Evolutionary conservation across 441 rosid genomes (phyloP), one percentile per base, ranked within the genome.

Genomic region (Erodium moschatum): DNA sequence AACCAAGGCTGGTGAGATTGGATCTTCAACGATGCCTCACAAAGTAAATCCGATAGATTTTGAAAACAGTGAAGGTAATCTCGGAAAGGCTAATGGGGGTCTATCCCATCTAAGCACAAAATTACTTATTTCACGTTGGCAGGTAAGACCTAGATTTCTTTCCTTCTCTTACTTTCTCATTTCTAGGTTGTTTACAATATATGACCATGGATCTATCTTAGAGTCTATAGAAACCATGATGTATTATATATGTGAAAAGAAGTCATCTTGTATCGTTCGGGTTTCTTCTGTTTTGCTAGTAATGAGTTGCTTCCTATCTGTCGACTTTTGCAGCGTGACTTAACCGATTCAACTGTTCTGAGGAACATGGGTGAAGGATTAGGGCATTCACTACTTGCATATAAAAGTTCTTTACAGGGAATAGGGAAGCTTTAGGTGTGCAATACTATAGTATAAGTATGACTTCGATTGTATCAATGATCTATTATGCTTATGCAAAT

Each of bases 1-100:
- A 78, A 89, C 97, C n/a, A 94, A 86, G 80, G 92, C 88, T 0
- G 99, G 99, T 67, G 97, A 88, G 76, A 88, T 94, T 50, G 99
- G 99, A 52, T 94, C 97, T 7, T 94, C 97, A 33, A 94, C 97
- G 6, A 91, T 91, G 97, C 97, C 99, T 64, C 99, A 94, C 82
- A 91, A 91, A 85, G 97, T 91, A 73, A 94, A 94, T 77, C 97
- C 97, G 67, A 90, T 90, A 19, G 91, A 86, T 82, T 91, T 91
- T 80, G 99, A 91, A 75, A 91, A 91, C 70, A 94, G 97, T 20
- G 97, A 88, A 79, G 97, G 97, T 60, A 94, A 91, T 80, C 96
- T 91, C 27, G 96, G 99, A 21, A 86, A 81, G 81, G 99, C 97
- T 62, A 94, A 90, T 77, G 96, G 83, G 74, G 85, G 80, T 67